Percentiles rank a stretch among this genome's conserved stretches.
Conservation (phyloP, 805 yeast species). For the Metahyphopichia silvanorum region DNA sequence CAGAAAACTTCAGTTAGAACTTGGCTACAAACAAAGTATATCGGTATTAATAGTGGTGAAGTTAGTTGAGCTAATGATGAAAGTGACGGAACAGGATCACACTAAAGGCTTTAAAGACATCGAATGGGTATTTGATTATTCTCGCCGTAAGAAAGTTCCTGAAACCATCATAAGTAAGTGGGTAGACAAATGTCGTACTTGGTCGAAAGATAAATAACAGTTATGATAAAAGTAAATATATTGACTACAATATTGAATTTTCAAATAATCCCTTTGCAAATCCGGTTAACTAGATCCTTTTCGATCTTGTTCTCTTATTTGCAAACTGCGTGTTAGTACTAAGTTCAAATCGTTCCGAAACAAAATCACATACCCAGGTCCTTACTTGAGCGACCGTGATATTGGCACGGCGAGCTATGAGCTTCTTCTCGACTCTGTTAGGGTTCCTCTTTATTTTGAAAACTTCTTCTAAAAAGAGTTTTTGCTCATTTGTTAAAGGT, state of each 20-base stretch:
- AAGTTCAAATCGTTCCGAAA: too few relatives aligned
- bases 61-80: slow-evolving; percentile 10
- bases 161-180: slow-evolving; percentile 4
- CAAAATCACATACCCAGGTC: slow-evolving; percentile 25
- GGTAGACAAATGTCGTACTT: slow-evolving; percentile 3
- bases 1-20: slow-evolving; percentile 9
- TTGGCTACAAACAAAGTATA: slow-evolving; percentile 15
- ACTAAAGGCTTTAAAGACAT: slow-evolving; percentile 3
- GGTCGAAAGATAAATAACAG: slow-evolving; percentile 3
- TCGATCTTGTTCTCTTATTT: slow-evolving; percentile 25
- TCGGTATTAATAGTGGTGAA: slow-evolving; percentile 7
- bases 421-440: slow-evolving; percentile 20
- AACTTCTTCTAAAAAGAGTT: slow-evolving; percentile 10
- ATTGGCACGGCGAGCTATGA: slow-evolving; percentile 24
- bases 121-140: slow-evolving; percentile 6
- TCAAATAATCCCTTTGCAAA: neutral
- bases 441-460: slow-evolving; percentile 17
- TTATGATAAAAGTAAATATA: slow-evolving; percentile 4
- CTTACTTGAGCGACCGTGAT: slow-evolving; percentile 25
- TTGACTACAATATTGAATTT: neutral
- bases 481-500: neutral
- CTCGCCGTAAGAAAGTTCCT: slow-evolving; percentile 7
- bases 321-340: slow-evolving; percentile 20
- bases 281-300: slow-evolving; percentile 1
- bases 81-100: slow-evolving; percentile 7